Base-by-base conservation (phyloP, 352 stramenopile species). In the Globisporangium radiosum region DNA sequence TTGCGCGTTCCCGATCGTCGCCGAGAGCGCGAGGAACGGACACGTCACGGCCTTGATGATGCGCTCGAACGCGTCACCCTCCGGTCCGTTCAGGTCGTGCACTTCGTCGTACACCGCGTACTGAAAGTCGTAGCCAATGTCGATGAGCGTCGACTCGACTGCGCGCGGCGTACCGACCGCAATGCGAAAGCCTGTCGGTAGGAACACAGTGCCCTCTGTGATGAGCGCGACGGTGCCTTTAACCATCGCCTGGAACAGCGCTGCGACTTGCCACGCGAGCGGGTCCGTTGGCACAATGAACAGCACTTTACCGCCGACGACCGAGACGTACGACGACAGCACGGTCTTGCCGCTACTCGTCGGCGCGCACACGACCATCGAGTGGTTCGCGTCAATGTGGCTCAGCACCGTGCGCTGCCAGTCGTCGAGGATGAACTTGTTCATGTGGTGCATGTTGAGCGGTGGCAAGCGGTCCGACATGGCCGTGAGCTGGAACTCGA, bases 61-160 rank as follows among this genome's bases (percentile, higher is more conserved):
- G 52, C 95, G 86, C 73, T 98, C 94, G n/a, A 98, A 75, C 4
- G 95, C 92, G 70, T 97, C 95, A 59, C 97, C 97, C 68, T 99
- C 96, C 0, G 94, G 81, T 52, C 96, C 96, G 75, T 99, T 98
- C 48, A 99, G 71, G 56, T 97, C 97, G 73, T 99, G 97, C 6
- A 99, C 96, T 75, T 99, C 97, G 76, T 99, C 97, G 64, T 98
- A 97, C 37, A 99, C 95, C 2, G 97, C 90, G 73, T 99, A 99
- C 63, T 99, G 92, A 75, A 99, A 99, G 63, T 96, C 88, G 54
- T 92, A 94, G 51, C 85, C 82, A 66, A 91, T 85, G 38, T 94
- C 81, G 40, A 94, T 63, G 15, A 99, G 76, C 44, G 88, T 87
- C 51, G 90, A 97, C 66, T 99, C 96, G 19, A 99, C 84, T 0